Percentiles rank a stretch among this genome's conserved stretches.
phyloP scores from a whole-genome alignment of 2,329 filamentous ascomycete genomes.

The Neoarthrinium moseri region DNA sequence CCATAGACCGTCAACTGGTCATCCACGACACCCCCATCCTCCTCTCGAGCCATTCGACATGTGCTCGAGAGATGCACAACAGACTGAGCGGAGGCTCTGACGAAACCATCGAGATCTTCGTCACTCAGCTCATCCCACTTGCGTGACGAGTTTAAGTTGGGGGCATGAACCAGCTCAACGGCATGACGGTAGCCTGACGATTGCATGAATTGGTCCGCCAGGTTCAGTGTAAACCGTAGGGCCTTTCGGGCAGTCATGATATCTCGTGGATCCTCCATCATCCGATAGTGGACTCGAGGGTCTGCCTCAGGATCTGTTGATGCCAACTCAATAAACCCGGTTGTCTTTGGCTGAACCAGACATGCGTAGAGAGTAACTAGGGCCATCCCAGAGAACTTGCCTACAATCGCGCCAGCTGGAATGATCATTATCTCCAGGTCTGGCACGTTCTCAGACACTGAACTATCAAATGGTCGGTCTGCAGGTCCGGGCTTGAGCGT shows the following conservation, averaged over 20 bases:
- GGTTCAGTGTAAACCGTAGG: constrained; percentile 28
- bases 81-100: constrained; percentile 15
- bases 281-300: constrained; percentile 29
- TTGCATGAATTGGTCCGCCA: constrained; percentile 25
- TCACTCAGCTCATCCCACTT: constrained; percentile 26
- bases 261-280: constrained; percentile 28
- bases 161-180: constrained; percentile 21
- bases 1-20: constrained; percentile 38
- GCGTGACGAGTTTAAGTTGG: constrained; percentile 9
- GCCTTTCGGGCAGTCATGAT: constrained; percentile 22
- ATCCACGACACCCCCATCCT: constrained; percentile 36
- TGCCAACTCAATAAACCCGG: constrained; percentile 28
- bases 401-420: constrained; percentile 30
- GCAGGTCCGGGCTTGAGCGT: not conserved
- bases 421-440: constrained; percentile 36
- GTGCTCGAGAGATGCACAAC: constrained; percentile 39
- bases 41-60: constrained; percentile 35
- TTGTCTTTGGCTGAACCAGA: constrained; percentile 27
- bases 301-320: constrained; percentile 31
- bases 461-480: constrained; percentile 12
- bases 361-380: constrained; percentile 24
- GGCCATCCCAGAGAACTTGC: constrained; percentile 21
- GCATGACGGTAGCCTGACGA: constrained; percentile 24
- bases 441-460: constrained; percentile 21
- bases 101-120: constrained; percentile 27